Evolutionary conservation across 2,329 filamentous ascomycete genomes (phyloP), one percentile per base, ranked within the genome.

Genomic region (Zopfia rhizophila): DNA sequence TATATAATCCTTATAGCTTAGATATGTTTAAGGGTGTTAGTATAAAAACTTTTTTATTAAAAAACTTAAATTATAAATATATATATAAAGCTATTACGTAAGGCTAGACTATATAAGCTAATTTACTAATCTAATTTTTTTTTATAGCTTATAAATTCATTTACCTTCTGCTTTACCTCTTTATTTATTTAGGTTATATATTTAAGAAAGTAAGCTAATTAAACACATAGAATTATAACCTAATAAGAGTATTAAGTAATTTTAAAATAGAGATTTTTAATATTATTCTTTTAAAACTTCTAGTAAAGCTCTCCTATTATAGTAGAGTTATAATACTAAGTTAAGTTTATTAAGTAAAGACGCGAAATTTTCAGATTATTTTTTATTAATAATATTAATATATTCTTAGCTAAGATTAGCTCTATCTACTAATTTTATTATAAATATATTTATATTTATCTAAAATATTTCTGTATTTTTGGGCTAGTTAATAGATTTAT

Each of bases 391-490:
- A 12, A 41, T 25, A 16, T 27, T 18, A 4, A 41, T 19, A 7
- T 18, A n/a, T 8, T 13, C 24, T 29, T 30, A 8, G 14, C 11
- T 22, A 14, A 30, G 19, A 22, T 19, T n/a, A n/a, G n/a, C n/a
- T n/a, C n/a, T n/a, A n/a, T 38, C 36, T 24, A 38, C 36, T 27
- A 38, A 38, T 38, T 38, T 24, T 16, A 24, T n/a, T 24, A 24
- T 24, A 38, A 30, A n/a, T n/a, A n/a, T n/a, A n/a, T n/a, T n/a
- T n/a, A n/a, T n/a, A n/a, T n/a, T n/a, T n/a, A n/a, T 27, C 38
- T 14, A 18, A 31, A 31, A 30, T 27, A 31, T 17, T 27, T 40
- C 25, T 19, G 38, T 27, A 40, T 40, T 30, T 31, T 27, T 27
- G 19, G 27, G 38, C 38, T 40, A 18, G 38, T 27, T 27, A 21